These are phyloP conservation scores for Pseudogymnoascus sp. DNA, from an alignment of 2,329 filamentous ascomycete genomes.

Conservation along the genomic window DNA sequence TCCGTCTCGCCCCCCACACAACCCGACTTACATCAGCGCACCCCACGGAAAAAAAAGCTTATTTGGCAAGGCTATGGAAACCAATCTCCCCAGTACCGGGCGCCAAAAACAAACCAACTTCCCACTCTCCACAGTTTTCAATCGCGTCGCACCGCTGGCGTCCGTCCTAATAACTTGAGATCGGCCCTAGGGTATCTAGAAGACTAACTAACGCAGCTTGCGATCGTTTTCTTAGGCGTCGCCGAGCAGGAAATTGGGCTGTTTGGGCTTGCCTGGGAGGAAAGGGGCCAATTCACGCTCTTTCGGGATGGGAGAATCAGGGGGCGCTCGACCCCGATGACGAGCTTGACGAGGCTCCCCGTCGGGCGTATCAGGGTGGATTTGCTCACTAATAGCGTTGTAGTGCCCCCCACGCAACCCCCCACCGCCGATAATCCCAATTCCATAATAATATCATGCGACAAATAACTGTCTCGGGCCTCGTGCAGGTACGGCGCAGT, in stretches of 20 bases:
- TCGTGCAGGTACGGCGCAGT: slow-evolving; percentile 2
- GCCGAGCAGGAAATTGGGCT: neutral
- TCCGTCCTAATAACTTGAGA: neutral
- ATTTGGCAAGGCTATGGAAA: neutral
- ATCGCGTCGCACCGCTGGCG: neutral
- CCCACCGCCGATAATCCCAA: slow-evolving; percentile 3
- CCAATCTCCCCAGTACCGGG: neutral
- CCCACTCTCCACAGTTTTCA: neutral
- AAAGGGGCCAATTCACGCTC: neutral
- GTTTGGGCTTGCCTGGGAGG: neutral
- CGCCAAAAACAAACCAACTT: neutral
- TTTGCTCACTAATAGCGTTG: slow-evolving; percentile 8
- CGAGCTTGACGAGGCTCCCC: neutral
- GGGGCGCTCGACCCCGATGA: neutral
- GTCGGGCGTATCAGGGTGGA: neutral
- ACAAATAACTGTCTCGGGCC: slow-evolving; percentile 8
- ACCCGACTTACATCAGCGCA: neutral
- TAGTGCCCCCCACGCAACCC: slow-evolving; percentile 1
- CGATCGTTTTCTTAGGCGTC: neutral
- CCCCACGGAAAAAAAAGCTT: slow-evolving; percentile 7
- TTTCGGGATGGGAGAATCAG: neutral
- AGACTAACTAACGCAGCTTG: neutral
- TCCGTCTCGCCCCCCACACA: neutral
- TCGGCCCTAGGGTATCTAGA: neutral
- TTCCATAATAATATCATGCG: slow-evolving; percentile 5